Conservation (phyloP, 176 grass and related monocot species). For the Oryza australiensis region DNA sequence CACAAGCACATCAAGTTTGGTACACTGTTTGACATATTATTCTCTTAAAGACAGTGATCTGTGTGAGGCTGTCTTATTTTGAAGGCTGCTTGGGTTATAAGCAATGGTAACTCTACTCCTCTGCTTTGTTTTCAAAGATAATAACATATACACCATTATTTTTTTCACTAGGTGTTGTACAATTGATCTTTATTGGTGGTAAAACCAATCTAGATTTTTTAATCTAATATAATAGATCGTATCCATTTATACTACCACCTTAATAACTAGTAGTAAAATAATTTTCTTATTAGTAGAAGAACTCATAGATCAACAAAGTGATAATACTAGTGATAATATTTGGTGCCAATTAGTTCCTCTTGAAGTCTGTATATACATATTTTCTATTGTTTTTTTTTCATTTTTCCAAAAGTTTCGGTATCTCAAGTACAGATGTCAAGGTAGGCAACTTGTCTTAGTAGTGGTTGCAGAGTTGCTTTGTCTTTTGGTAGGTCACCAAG, state of each 20-base stretch:
- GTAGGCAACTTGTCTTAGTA: slow-evolving; percentile 20
- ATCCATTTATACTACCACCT: no score
- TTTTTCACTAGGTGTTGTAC: neutral
- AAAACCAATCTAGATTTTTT: no score
- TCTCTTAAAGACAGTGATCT: slow-evolving; percentile 41
- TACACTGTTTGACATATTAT: slow-evolving; percentile 24
- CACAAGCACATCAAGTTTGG: slow-evolving; percentile 42
- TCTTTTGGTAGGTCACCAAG: slow-evolving; percentile 13
- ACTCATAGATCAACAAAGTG: no score
- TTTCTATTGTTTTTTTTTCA: neutral
- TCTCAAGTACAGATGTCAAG: neutral
- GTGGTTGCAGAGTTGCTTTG: slow-evolving; percentile 30
- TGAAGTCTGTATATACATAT: neutral
- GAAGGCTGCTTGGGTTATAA: slow-evolving; percentile 32
- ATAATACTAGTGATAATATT: no score
- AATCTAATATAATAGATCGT: no score
- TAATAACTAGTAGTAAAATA: no score
- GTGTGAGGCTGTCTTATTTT: slow-evolving; percentile 57
- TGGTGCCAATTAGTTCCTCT: neutral
- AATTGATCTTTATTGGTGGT: no score
- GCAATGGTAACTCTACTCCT: neutral
- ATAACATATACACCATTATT: slow-evolving; percentile 12
- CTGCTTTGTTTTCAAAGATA: neutral
- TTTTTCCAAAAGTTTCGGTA: neutral
- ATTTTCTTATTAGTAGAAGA: no score